Conservation (phyloP, 805 yeast species). For the Dipodascopsis uninucleata region DNA sequence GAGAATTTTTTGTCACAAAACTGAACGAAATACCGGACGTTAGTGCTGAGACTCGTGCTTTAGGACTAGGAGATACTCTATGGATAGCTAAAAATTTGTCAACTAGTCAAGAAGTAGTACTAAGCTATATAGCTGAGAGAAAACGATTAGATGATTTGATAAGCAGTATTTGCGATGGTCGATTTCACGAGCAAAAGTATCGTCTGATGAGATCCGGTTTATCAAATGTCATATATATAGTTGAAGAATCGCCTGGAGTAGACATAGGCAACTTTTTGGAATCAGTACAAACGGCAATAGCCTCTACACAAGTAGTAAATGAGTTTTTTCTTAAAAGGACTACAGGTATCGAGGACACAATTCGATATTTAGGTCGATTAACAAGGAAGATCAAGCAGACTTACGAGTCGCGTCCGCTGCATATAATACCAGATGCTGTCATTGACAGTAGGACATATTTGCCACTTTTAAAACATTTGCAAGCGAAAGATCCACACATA, state of each 20-base stretch:
- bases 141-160: constrained; percentile 86
- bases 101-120: constrained; percentile 59
- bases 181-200: constrained; percentile 82
- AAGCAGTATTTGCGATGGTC: constrained; percentile 76
- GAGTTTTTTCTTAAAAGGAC: constrained; percentile 68
- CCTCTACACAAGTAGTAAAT: constrained; percentile 62
- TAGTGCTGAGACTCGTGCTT: constrained; percentile 49
- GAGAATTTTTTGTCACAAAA: constrained; percentile 64
- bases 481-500: constrained; percentile 11
- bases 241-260: constrained; percentile 66
- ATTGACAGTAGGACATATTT: constrained; percentile 18
- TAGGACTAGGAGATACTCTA: constrained; percentile 80
- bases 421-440: constrained; percentile 41
- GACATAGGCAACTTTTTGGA: constrained; percentile 42
- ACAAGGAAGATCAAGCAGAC: constrained; percentile 44
- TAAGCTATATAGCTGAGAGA: constrained; percentile 84
- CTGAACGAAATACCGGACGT: constrained; percentile 48
- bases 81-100: constrained; percentile 77
- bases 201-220: constrained; percentile 70
- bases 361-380: constrained; percentile 51
- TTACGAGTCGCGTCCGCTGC: constrained; percentile 39
- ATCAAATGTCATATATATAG: constrained; percentile 63
- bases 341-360: constrained; percentile 69
- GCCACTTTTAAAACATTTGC: constrained; percentile 11
- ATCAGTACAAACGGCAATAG: constrained; percentile 71